phyloP scores from a whole-genome alignment of 2,329 filamentous ascomycete species.

The Ceratocystis eucalypticola region DNA sequence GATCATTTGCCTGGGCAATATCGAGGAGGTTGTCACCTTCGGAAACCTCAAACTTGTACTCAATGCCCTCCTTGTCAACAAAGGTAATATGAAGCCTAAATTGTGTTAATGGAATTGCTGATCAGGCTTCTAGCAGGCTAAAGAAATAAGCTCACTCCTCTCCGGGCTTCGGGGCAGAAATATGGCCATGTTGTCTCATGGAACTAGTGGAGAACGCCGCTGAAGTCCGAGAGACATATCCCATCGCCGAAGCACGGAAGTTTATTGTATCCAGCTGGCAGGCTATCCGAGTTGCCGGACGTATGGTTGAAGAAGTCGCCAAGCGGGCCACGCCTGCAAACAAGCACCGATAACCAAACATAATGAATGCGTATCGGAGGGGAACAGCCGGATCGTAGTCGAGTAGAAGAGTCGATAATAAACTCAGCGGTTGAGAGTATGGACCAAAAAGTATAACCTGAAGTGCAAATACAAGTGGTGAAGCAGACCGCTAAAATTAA shows the following conservation, averaged over 20 bases:
- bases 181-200: slow-evolving; percentile 55
- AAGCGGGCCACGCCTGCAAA: slow-evolving; percentile 12
- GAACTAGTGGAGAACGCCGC: slow-evolving; percentile 50
- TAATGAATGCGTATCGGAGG: neutral
- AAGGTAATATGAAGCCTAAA: slow-evolving; percentile 75
- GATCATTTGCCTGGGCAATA: slow-evolving; percentile 83
- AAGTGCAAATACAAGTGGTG: no score
- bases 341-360: slow-evolving; percentile 12
- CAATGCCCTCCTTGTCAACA: slow-evolving; percentile 73
- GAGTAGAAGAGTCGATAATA: neutral
- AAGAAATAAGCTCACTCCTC: slow-evolving; percentile 58
- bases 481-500: no score
- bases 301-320: slow-evolving; percentile 11
- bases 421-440: no score
- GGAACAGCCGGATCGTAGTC: neutral
- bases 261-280: neutral
- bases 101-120: neutral
- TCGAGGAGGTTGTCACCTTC: slow-evolving; percentile 89
- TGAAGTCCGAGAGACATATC: neutral
- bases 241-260: neutral
- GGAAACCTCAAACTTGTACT: slow-evolving; percentile 63
- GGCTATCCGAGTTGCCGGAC: slow-evolving; percentile 22
- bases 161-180: slow-evolving; percentile 71
- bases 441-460: no score
- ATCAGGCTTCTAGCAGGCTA: neutral